A percentile compares a stretch with the other conserved stretches of the same genome.
Conservation (phyloP, 75 land plant species). For the Pseudotsuga menziesii region DNA sequence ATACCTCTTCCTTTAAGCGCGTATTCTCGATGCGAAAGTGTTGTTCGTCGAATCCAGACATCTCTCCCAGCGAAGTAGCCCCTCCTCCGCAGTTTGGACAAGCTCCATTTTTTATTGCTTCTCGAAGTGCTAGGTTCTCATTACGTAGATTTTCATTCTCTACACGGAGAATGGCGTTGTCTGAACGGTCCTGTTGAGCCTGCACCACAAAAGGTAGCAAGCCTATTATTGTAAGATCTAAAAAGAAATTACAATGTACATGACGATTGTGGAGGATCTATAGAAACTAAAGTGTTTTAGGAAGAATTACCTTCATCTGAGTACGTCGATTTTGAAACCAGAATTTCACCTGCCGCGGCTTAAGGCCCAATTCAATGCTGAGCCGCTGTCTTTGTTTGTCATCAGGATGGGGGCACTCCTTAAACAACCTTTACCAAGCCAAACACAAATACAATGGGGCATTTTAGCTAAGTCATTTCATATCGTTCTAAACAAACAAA, state of each 20-base stretch:
- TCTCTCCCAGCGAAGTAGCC: slow-evolving; percentile 54
- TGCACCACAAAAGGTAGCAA: background rate
- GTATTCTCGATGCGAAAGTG: slow-evolving; percentile 79
- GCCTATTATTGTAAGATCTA: background rate
- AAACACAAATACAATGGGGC: background rate
- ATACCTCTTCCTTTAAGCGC: slow-evolving; percentile 77
- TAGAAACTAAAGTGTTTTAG: too few species aligned
- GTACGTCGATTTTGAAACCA: slow-evolving; percentile 62
- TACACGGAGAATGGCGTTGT: slow-evolving; percentile 56
- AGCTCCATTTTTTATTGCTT: slow-evolving; percentile 35
- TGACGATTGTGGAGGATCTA: too few species aligned
- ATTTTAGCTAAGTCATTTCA: background rate
- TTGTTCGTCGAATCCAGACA: slow-evolving; percentile 64
- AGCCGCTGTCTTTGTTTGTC: slow-evolving; percentile 56
- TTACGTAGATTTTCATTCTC: slow-evolving; percentile 66
- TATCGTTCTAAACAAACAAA: background rate
- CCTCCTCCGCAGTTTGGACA: slow-evolving; percentile 84
- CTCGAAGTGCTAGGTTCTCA: slow-evolving; percentile 62
- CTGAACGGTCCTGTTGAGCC: slow-evolving; percentile 72
- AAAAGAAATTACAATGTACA: too few species aligned
- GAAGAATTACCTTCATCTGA: slow-evolving; percentile 38
- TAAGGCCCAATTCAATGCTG: slow-evolving; percentile 34
- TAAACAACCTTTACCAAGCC: slow-evolving; percentile 26
- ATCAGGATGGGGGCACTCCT: slow-evolving; percentile 59
- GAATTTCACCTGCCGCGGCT: slow-evolving; percentile 55